Percentiles rank a stretch among this genome's conserved stretches.
Conservation (phyloP, 176 grass and related monocot species). For the Metroxylon sagu region DNA sequence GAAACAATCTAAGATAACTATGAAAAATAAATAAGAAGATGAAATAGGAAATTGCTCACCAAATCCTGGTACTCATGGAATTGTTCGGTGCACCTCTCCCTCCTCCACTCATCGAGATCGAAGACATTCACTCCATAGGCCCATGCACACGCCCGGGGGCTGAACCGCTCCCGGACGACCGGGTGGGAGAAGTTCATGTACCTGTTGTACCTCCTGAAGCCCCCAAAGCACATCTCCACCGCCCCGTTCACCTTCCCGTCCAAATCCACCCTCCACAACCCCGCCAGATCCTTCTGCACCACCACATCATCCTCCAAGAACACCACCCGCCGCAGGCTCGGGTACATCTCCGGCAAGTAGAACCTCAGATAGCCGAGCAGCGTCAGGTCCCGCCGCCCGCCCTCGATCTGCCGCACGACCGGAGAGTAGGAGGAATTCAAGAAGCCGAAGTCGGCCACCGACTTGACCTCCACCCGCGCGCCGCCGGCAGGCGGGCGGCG, state of each 20-base stretch:
- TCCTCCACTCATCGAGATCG: constrained; percentile 84
- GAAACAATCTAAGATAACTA: too few species aligned
- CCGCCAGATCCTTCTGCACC: constrained; percentile 70
- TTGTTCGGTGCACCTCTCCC: constrained; percentile 56
- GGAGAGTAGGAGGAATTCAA: constrained; percentile 71
- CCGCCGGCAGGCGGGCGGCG: constrained; percentile 55
- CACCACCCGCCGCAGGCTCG: constrained; percentile 48
- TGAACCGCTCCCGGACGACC: constrained; percentile 48
- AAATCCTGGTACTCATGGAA: constrained; percentile 89
- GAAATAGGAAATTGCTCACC: constrained; percentile 23
- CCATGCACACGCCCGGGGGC: constrained; percentile 67
- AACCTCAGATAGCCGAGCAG: constrained; percentile 77
- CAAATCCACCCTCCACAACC: constrained; percentile 65
- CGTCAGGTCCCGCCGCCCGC: constrained; percentile 47
- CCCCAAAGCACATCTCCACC: constrained; percentile 85
- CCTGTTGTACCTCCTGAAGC: constrained; percentile 64
- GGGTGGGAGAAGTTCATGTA: constrained; percentile 89
- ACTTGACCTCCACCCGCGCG: constrained; percentile 66
- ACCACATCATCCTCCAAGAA: constrained; percentile 94
- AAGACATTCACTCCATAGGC: constrained; percentile 85
- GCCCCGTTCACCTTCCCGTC: constrained; percentile 90
- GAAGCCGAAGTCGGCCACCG: constrained; percentile 58
- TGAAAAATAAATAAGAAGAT: not conserved
- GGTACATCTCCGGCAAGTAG: constrained; percentile 89
- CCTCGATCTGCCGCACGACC: constrained; percentile 69